phyloP scores from a whole-genome alignment of 495 filamentous ascomycete species.

The Mycothermus thermophilus region DNA sequence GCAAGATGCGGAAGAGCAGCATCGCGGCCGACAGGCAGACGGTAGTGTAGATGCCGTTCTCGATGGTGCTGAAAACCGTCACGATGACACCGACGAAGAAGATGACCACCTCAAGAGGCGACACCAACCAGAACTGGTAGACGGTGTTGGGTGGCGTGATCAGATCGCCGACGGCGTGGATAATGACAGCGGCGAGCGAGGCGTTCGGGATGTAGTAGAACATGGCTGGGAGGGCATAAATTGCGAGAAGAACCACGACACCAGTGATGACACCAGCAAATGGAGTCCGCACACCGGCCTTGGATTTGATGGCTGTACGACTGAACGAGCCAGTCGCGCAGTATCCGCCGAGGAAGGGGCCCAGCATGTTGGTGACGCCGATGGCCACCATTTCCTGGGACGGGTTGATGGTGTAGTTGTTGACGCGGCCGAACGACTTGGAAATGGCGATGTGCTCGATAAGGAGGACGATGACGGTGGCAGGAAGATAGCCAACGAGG shows the following conservation, averaged over 20 bases:
- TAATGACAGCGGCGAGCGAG: conserved; percentile 83
- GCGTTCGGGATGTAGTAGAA: conserved; percentile 93
- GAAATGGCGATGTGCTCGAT: conserved; percentile 98
- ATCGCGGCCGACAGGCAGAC: conserved; percentile 60
- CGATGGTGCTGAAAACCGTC: conserved; percentile 76
- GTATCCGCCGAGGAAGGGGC: conserved; percentile 87
- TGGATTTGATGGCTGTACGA: conserved; percentile 94
- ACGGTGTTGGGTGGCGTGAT: conserved; percentile 89
- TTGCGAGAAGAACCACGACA: conserved; percentile 77
- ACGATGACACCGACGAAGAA: conserved; percentile 92
- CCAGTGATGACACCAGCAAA: conserved; percentile 88
- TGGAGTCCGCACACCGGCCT: conserved; percentile 88
- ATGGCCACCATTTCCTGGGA: conserved; percentile 96
- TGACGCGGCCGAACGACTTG: conserved; percentile 91
- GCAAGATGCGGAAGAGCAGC: conserved; percentile 74
- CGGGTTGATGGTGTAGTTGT: conserved; percentile 96
- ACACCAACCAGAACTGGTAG: conserved; percentile 92
- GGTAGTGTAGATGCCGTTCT: conserved; percentile 85
- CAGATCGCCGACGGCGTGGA: conserved; percentile 90
- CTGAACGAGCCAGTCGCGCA: conserved; percentile 96
- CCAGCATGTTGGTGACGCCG: conserved; percentile 80
- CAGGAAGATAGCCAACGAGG: conserved; percentile 22
- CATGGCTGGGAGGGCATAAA: conserved; percentile 80
- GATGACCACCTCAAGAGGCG: conserved; percentile 77
- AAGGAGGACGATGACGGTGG: conserved; percentile 71